Evolutionary conservation across 768 basidiomycete genomes (phyloP), one percentile per base, ranked within the genome.

Genomic region (Suillus paluster): DNA sequence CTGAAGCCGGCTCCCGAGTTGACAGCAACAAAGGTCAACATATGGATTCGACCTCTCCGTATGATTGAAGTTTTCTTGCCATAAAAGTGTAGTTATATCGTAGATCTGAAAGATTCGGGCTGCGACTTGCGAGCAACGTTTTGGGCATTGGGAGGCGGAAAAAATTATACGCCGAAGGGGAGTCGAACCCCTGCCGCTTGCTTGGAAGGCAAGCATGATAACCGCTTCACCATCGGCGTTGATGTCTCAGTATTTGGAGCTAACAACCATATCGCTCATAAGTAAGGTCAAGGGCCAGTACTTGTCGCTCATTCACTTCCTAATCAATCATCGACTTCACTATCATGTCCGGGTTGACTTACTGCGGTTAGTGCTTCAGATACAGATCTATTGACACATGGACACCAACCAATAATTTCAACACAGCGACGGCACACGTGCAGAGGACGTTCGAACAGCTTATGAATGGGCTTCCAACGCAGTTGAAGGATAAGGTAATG

Each of bases 201-300:
- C 80, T 81, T 90, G 89, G 89, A 90, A 90, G 89, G 88, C 89
- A 90, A 90, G 90, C 88, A 91, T 91, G 89, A 90, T 91, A 91
- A 90, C 90, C 89, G 83, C 87, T 91, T 91, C 90, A 91, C 90
- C 89, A 91, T 88, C 81, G 78, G 81, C 73, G 82, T 82, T 12
- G 8, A 30, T 25, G 5, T 42, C 3, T 14, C 2, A 11, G 12
- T 0, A 5, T 4, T 41, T 23, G 7, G 38, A 15, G 12, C 46
- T 12, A 50, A 30, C 17, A 54, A 30, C 30, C 30, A 30, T 30
- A 30, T 30, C 6, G 30, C 30, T 30, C n/a, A n/a, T n/a, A n/a
- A 30, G 30, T 30, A 30, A 30, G 30, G 30, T 3, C 30, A 30
- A 6, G n/a, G n/a, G n/a, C n/a, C n/a, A n/a, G n/a, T n/a, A n/a